Percentiles rank a stretch among this genome's conserved stretches.
phyloP scores from a whole-genome alignment of 2,329 filamentous ascomycete species.

The Aphanoascus verrucosus region DNA sequence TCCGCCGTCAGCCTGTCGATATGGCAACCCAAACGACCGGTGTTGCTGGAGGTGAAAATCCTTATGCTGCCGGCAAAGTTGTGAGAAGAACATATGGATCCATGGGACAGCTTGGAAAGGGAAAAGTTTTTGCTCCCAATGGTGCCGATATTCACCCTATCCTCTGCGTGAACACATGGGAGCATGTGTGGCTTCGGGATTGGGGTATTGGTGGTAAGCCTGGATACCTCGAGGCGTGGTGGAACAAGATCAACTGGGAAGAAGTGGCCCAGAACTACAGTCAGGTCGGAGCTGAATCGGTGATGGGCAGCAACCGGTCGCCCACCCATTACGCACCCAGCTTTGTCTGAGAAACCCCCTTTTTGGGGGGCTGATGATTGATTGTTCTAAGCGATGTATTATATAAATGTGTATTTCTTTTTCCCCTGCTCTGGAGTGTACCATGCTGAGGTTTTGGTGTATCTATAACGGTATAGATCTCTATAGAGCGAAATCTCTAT shows the following conservation, averaged over 20 bases:
- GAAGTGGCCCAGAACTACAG: constrained; percentile 47
- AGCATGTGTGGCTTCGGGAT: constrained; percentile 82
- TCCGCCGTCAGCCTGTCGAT: constrained; percentile 51
- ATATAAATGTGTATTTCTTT: constrained; percentile 8
- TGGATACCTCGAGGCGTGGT: constrained; percentile 69
- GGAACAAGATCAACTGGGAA: constrained; percentile 78
- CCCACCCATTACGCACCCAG: neutral
- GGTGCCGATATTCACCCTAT: constrained; percentile 56
- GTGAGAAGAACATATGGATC: constrained; percentile 17
- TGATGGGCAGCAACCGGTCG: neutral
- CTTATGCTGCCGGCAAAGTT: constrained; percentile 13
- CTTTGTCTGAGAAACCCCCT: neutral
- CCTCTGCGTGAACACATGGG: constrained; percentile 90
- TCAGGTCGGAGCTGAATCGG: constrained; percentile 10
- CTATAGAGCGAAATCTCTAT: constrained; percentile 2
- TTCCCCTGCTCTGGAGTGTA: neutral
- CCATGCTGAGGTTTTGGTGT: neutral
- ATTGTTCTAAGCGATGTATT: constrained; percentile 8
- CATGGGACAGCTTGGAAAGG: constrained; percentile 19
- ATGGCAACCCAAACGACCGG: constrained; percentile 34
- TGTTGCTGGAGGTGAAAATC: constrained; percentile 17
- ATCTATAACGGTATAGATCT: constrained; percentile 3
- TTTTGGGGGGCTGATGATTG: neutral
- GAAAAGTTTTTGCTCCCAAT: constrained; percentile 30
- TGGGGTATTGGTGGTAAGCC: constrained; percentile 68